These are phyloP conservation scores for Boechera retrofracta DNA, from an alignment of 345 rosid species.

Conservation along the genomic window DNA sequence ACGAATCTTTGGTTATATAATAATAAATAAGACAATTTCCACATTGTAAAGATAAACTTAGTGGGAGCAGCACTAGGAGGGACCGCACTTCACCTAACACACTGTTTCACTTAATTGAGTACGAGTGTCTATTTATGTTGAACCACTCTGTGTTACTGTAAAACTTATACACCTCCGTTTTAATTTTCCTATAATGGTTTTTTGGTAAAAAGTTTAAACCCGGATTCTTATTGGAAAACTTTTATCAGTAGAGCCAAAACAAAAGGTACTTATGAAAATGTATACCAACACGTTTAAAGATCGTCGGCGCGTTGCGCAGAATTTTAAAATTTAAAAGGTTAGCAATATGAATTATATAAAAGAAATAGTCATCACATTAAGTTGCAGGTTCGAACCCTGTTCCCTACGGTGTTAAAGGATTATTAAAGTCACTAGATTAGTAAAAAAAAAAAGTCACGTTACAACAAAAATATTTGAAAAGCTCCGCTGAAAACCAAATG, in stretches of 20 bases:
- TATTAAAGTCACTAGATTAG: too few species aligned
- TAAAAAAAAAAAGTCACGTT: too few species aligned
- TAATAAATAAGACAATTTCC: conserved; percentile 27
- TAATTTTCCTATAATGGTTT: background rate
- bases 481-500: too few species aligned
- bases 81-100: conserved; percentile 43
- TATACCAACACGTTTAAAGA: background rate
- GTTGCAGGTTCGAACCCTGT: too few species aligned
- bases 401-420: too few species aligned
- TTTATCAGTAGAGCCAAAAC: conserved; percentile 3
- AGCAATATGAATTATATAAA: too few species aligned
- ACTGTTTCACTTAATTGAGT: conserved; percentile 31
- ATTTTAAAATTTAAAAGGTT: too few species aligned
- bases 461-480: too few species aligned
- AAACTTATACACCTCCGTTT: conserved; percentile 13
- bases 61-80: conserved; percentile 44
- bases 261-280: background rate
- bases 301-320: too few species aligned
- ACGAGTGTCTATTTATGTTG: conserved; percentile 14
- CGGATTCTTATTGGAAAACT: conserved; percentile 5
- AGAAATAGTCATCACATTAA: too few species aligned
- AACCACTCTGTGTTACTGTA: conserved; percentile 8
- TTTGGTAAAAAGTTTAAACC: background rate
- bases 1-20: conserved; percentile 6
- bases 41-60: conserved; percentile 33